Evolutionary conservation across 768 basidiomycete species (phyloP).

Genomic region (Mycena vulgaris): DNA sequence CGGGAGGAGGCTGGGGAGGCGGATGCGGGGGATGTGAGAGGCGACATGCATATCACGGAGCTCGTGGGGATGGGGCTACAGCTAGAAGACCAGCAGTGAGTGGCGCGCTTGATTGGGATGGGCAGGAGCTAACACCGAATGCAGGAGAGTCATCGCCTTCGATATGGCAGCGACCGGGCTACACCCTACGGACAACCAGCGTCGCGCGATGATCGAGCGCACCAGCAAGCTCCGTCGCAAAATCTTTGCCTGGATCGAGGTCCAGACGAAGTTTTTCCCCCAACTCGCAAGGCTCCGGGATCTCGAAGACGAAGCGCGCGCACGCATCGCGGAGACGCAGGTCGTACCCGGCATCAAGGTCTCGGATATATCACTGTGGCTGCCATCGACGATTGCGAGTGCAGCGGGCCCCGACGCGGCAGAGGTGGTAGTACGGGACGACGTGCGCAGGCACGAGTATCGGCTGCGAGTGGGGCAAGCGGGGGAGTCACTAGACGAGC

Average conservation of each 20-base stretch:
- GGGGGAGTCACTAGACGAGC: constrained; percentile 40
- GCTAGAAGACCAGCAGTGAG: constrained; percentile 36
- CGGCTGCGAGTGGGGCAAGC: constrained; percentile 44
- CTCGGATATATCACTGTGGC: constrained; percentile 23
- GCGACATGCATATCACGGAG: constrained; percentile 23
- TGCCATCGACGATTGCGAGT: constrained; percentile 40
- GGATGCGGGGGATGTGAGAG: not conserved
- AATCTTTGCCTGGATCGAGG: constrained; percentile 31
- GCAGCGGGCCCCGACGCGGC: too few relatives aligned
- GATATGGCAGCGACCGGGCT: not conserved
- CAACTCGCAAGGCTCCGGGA: not conserved
- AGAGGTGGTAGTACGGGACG: constrained; percentile 1
- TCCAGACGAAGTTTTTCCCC: constrained; percentile 2
- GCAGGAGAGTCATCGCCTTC: not conserved
- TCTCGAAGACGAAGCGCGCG: not conserved
- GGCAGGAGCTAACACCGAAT: not conserved
- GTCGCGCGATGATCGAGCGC: constrained; percentile 33
- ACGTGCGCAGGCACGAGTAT: constrained; percentile 38
- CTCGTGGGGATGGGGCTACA: constrained; percentile 31
- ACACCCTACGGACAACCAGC: constrained; percentile 39
- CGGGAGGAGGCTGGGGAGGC: not conserved
- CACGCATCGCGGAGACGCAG: not conserved
- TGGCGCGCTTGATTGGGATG: not conserved
- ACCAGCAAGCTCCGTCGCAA: constrained; percentile 27
- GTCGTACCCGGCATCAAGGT: not conserved